Evolutionary conservation across 2,329 filamentous ascomycete species (phyloP), one percentile per base, ranked within the genome.

Genomic region (Lizonia empirigonia): DNA sequence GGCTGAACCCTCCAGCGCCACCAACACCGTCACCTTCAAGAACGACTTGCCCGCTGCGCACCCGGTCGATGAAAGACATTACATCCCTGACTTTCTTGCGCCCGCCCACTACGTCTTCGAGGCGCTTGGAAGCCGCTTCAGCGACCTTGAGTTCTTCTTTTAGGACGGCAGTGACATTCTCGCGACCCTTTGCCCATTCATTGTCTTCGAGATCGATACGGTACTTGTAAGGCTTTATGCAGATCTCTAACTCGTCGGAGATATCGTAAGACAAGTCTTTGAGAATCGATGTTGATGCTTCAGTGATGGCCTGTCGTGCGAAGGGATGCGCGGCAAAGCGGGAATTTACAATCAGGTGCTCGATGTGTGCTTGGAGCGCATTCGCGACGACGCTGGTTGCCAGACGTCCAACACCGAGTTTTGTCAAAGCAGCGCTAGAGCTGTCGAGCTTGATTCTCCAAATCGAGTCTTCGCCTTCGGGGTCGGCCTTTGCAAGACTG

Each of bases 201-300:
- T 85, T 81, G 30, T 92, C 89, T 67, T 96, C 91, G 35, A 99
- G 86, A 64, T 99, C 94, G 51, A 99, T 96, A 56, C 97, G 91
- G 62, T 93, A 97, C 71, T 99, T 99, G 79, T 93, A 99, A 0
- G 95, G 94, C 74, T 99, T 99, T 75, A 99, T 95, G 70, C 93
- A 99, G 70, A 97, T 97, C 74, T 99, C 94, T 1, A 99, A 90
- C 75, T 97, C 94, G 67, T 99, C 95, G 57, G 90, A 94, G 1
- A 95, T 99, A 74, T 93, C 94, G 76, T 97, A 97, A 58, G 96
- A 96, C 12, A 93, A 83, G 66, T 99, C 94, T 59, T 94, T 94
- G 10, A 99, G 77, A 44, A 99, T 97, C 20, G 85, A 88, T 0
- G 90, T 89, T 1, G 91, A 91, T 1, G 94, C 92, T 63, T 97